These are phyloP conservation scores for Metschnikowia gelsemii DNA, from an alignment of 805 yeast genomes.

Conservation along the genomic window DNA sequence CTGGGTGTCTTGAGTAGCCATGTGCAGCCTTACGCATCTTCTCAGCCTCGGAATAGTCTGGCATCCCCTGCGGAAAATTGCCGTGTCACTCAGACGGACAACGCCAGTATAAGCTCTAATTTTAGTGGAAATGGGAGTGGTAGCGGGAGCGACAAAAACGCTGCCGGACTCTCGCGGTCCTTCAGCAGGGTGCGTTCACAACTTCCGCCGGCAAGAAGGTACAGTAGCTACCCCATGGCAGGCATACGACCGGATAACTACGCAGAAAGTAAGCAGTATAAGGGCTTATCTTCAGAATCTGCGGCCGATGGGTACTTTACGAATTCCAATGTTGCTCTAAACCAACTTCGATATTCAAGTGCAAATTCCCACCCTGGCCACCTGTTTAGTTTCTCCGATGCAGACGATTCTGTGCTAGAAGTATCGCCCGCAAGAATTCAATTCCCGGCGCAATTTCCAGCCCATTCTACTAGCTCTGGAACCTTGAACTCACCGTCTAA, in stretches of 20 bases:
- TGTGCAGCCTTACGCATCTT: too few species aligned
- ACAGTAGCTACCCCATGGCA: slow-evolving; percentile 9
- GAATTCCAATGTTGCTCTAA: too few species aligned
- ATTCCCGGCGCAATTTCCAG: neutral
- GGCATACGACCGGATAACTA: neutral
- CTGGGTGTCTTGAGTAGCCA: too few species aligned
- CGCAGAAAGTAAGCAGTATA: slow-evolving; percentile 1
- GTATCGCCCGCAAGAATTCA: slow-evolving; percentile 18
- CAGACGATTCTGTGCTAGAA: slow-evolving; percentile 25
- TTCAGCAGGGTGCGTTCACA: slow-evolving; percentile 5
- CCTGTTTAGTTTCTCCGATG: slow-evolving; percentile 28
- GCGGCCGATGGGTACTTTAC: too few species aligned
- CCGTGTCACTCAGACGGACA: too few species aligned
- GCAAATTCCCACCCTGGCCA: too few species aligned
- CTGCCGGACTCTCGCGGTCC: slow-evolving; percentile 5
- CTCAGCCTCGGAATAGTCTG: too few species aligned
- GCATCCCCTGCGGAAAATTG: too few species aligned
- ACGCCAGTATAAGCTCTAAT: neutral
- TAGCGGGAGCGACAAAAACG: too few species aligned
- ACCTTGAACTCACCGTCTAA: neutral
- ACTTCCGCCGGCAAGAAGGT: slow-evolving; percentile 7
- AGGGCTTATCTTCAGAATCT: too few species aligned
- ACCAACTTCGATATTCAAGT: too few species aligned
- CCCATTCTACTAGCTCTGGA: neutral
- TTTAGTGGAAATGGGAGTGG: neutral